These are phyloP conservation scores for Phaffia tasmanica DNA, from an alignment of 768 basidiomycete species.

Conservation along the genomic window DNA sequence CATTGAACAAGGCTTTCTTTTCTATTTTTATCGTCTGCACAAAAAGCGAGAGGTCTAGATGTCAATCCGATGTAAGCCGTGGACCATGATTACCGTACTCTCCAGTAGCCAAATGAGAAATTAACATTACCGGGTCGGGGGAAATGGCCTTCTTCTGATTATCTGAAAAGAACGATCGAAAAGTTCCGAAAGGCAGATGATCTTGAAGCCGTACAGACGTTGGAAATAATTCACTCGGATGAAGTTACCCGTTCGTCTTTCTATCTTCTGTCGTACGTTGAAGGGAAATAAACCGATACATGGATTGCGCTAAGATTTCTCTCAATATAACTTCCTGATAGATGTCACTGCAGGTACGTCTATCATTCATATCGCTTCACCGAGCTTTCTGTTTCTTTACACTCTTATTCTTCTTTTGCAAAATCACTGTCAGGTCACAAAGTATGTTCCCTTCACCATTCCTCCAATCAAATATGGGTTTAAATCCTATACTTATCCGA, in stretches of 20 bases:
- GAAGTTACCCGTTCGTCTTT: constrained; percentile 48
- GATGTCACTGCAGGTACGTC: neutral
- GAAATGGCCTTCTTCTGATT: no score
- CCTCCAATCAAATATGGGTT: neutral
- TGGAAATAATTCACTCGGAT: constrained; percentile 68
- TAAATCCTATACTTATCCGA: no score
- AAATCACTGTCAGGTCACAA: neutral
- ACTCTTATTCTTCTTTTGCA: neutral
- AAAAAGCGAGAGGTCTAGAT: constrained; percentile 67
- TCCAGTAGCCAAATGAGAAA: no score
- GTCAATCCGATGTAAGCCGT: constrained; percentile 51
- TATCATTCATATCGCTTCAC: neutral
- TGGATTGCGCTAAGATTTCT: neutral
- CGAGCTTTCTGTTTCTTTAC: neutral
- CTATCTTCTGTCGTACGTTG: no score
- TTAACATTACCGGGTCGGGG: no score
- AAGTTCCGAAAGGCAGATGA: constrained; percentile 54
- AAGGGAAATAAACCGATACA: neutral
- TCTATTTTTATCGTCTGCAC: constrained; percentile 44
- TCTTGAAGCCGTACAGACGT: constrained; percentile 50
- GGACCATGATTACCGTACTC: no score
- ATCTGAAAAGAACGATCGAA: constrained; percentile 47
- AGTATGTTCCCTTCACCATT: neutral
- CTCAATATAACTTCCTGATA: no score
- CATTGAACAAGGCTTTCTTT: no score